Percentiles rank a stretch among this genome's conserved stretches.
Evolutionary conservation across 108 stramenopile species (phyloP).

Genomic region (Skeletonema grethae): DNA sequence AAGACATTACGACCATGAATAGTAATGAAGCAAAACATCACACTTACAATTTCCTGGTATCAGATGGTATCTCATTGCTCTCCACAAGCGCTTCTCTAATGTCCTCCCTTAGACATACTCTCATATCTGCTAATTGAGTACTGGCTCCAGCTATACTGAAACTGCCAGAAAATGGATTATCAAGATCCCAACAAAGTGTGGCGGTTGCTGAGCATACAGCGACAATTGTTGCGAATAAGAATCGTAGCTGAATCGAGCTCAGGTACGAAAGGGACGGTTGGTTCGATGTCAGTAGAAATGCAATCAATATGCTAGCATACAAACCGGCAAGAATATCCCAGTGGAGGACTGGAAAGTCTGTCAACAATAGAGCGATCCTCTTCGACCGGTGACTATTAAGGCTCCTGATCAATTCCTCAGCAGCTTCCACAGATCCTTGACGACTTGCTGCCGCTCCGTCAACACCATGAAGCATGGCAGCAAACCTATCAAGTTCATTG

Average conservation of each 20-base stretch:
- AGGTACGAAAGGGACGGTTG: conserved; percentile 31
- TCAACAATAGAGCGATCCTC: conserved; percentile 30
- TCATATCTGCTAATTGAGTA: conserved; percentile 34
- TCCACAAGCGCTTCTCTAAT: conserved; percentile 15
- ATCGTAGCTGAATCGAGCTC: conserved; percentile 36
- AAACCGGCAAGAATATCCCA: conserved; percentile 28
- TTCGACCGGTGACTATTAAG: conserved; percentile 35
- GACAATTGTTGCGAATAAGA: conserved; percentile 33
- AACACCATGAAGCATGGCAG: conserved; percentile 41
- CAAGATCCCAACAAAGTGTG: conserved; percentile 29
- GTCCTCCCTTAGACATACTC: conserved; percentile 5
- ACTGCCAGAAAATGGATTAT: conserved; percentile 36
- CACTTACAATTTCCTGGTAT: conserved; percentile 1
- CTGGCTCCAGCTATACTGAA: conserved; percentile 32
- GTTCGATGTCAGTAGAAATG: conserved; percentile 39
- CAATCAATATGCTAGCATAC: conserved; percentile 18
- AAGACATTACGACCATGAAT: background rate
- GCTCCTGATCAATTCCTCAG: conserved; percentile 18
- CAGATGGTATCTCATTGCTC: conserved; percentile 29
- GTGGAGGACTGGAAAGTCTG: conserved; percentile 42
- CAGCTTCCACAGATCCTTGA: conserved; percentile 19
- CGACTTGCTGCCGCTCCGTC: conserved; percentile 43
- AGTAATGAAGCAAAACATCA: conserved; percentile 1
- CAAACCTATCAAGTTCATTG: conserved; percentile 39
- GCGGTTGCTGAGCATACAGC: conserved; percentile 38